A percentile compares a stretch with the other conserved stretches of the same genome.
These are phyloP conservation scores for Solanum corneliomulleri DNA, from an alignment of 257 asterid genomes.

Conservation along the genomic window DNA sequence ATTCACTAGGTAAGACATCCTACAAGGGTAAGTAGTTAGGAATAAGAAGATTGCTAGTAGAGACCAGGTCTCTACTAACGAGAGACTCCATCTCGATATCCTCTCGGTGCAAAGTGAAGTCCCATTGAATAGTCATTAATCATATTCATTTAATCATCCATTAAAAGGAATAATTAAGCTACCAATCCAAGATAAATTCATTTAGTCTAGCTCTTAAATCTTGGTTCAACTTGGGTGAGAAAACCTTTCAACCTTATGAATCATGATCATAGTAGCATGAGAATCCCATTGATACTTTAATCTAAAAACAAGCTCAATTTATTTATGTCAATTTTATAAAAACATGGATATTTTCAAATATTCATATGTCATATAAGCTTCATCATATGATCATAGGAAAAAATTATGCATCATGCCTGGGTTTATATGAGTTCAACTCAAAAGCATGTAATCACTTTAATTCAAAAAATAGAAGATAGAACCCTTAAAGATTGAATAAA, in stretches of 20 bases:
- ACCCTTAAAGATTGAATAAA: background rate
- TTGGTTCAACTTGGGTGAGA: background rate
- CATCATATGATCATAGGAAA: background rate
- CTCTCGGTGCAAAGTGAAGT: background rate
- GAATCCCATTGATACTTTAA: background rate
- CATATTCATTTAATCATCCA: background rate
- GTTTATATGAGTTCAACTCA: too few species aligned
- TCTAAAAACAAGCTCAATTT: background rate
- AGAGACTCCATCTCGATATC: background rate
- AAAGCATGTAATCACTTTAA: background rate
- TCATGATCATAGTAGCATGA: background rate
- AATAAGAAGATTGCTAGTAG: background rate
- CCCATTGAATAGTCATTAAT: background rate
- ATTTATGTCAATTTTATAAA: too few species aligned
- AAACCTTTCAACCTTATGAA: background rate
- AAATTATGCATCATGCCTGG: background rate
- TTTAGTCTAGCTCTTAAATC: background rate
- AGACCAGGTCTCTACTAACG: background rate
- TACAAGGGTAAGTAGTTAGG: background rate
- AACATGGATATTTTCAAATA: too few species aligned
- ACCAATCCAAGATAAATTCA: too few species aligned
- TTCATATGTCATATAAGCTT: background rate
- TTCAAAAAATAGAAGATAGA: background rate
- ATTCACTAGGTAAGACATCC: background rate
- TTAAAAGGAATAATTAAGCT: too few species aligned